Conservation (phyloP, 352 stramenopile genomes). For the Globisporangium okanoganense region DNA sequence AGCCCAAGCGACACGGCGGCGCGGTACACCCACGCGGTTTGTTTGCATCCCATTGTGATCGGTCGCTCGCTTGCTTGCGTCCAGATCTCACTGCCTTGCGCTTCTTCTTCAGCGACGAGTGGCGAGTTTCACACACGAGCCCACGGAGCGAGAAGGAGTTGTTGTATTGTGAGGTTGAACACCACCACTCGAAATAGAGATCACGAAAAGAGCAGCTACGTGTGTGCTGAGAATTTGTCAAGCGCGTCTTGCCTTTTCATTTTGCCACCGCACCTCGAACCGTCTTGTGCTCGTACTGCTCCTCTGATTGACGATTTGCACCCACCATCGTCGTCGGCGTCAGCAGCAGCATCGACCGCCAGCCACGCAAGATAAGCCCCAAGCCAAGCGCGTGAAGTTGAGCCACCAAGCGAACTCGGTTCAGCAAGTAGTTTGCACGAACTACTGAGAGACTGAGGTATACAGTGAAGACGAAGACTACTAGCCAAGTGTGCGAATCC, state of each 20-base stretch:
- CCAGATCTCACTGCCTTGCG: not conserved
- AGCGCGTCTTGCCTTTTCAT: constrained; percentile 17
- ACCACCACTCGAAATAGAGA: constrained; percentile 18
- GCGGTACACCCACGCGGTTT: not conserved
- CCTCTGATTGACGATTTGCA: constrained; percentile 9
- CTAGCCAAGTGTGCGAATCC: constrained; percentile 24
- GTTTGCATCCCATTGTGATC: not conserved
- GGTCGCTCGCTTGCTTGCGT: not conserved
- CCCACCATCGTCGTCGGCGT: not conserved
- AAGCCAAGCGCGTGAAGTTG: constrained; percentile 8
- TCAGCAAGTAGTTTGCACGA: constrained; percentile 31
- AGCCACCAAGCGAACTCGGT: constrained; percentile 9
- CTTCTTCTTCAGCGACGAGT: constrained; percentile 7
- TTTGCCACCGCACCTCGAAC: constrained; percentile 11
- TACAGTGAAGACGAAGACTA: constrained; percentile 44
- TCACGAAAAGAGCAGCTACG: constrained; percentile 15
- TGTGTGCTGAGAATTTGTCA: constrained; percentile 18
- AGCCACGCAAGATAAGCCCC: not conserved
- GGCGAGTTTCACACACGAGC: not conserved
- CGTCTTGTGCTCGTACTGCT: constrained; percentile 7
- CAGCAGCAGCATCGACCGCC: not conserved
- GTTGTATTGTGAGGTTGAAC: constrained; percentile 19
- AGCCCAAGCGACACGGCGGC: constrained; percentile 6
- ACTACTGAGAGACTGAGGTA: constrained; percentile 31
- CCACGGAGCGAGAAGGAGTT: constrained; percentile 7